Conservation (phyloP, 2,329 filamentous ascomycete species). For the Diaporthe citriasiana region DNA sequence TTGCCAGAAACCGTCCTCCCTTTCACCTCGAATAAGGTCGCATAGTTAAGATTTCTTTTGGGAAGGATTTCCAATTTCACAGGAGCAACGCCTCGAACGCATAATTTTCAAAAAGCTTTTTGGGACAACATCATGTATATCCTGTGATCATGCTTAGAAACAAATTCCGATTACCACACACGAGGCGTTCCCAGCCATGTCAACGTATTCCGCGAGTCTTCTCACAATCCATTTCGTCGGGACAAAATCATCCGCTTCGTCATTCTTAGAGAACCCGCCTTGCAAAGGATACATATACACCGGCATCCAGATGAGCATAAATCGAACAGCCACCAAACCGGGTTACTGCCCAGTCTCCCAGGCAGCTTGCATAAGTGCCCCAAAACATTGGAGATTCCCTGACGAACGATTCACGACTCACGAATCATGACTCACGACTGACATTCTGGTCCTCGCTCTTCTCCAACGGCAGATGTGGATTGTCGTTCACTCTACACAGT, state of each 20-base stretch:
- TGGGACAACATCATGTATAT: too few relatives aligned
- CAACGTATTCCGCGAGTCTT: too few relatives aligned
- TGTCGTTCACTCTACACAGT: not conserved
- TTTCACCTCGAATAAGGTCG: not conserved
- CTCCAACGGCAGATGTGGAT: constrained; percentile 21
- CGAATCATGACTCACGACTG: constrained; percentile 14
- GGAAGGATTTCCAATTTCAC: too few relatives aligned
- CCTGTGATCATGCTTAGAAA: not conserved
- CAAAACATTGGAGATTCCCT: not conserved
- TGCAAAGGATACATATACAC: too few relatives aligned
- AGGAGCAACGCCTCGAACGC: too few relatives aligned
- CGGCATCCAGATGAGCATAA: too few relatives aligned
- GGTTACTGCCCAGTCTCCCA: not conserved
- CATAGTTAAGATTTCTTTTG: not conserved
- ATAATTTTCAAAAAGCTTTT: too few relatives aligned
- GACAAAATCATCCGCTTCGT: not conserved
- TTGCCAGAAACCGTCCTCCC: not conserved
- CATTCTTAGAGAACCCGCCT: too few relatives aligned
- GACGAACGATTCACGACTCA: not conserved
- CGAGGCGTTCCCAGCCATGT: not conserved
- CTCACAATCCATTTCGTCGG: not conserved
- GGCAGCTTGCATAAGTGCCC: not conserved
- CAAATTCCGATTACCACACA: not conserved
- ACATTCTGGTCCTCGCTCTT: not conserved
- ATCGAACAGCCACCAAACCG: not conserved